phyloP scores from a whole-genome alignment of 257 asterid genomes.

The Ajuga chamaepitys region DNA sequence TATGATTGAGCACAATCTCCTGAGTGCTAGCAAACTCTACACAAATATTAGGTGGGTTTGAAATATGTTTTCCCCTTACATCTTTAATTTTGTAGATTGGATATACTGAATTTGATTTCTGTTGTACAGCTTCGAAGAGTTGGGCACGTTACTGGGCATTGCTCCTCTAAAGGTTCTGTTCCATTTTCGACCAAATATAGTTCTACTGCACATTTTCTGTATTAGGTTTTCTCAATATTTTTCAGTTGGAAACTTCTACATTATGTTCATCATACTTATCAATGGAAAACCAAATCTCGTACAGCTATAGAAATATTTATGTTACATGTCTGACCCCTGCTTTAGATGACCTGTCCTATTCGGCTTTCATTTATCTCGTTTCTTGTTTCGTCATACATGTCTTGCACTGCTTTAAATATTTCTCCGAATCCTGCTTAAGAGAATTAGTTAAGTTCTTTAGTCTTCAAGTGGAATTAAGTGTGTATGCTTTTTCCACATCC shows the following conservation, averaged over 20 bases:
- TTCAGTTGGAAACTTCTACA: neutral
- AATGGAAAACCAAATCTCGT: neutral
- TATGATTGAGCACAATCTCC: constrained; percentile 97
- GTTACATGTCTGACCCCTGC: neutral
- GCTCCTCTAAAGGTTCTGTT: constrained; percentile 77
- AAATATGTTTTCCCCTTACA: neutral
- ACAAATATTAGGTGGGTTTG: constrained; percentile 75
- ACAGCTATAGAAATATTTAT: neutral
- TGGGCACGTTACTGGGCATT: constrained; percentile 94
- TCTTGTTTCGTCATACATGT: neutral
- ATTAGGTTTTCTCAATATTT: neutral
- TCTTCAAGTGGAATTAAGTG: neutral
- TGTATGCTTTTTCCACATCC: neutral
- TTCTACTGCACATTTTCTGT: neutral
- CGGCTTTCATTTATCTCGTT: neutral
- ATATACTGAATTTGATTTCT: constrained; percentile 8
- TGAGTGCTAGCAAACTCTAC: constrained; percentile 96
- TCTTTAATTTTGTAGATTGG: constrained; percentile 5
- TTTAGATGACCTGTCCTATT: neutral
- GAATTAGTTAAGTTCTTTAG: neutral
- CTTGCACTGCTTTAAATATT: neutral
- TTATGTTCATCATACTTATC: neutral
- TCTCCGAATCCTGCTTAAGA: neutral
- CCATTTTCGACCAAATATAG: constrained; percentile 7
- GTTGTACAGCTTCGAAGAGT: constrained; percentile 70